Percentiles rank a stretch among this genome's conserved stretches.
Evolutionary conservation across 257 asterid genomes (phyloP).

Genomic region (Capsicum pubescens): DNA sequence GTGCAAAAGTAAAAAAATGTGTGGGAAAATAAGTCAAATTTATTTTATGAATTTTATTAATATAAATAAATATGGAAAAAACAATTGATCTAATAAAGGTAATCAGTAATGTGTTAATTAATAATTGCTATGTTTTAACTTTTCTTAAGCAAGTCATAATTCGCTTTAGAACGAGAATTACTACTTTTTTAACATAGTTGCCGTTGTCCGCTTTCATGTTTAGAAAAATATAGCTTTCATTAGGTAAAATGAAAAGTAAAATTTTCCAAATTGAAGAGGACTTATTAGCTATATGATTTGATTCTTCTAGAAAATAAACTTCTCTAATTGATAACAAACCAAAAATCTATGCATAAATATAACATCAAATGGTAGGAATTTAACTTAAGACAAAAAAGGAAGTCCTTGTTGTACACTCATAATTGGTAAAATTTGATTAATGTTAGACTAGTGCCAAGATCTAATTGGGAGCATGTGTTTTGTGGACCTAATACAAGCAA

Average conservation of each 20-base stretch:
- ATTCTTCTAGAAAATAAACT: constrained; percentile 15
- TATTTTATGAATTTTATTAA: not conserved
- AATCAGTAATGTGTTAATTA: not conserved
- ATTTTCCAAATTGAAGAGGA: constrained; percentile 12
- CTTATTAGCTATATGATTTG: constrained; percentile 24
- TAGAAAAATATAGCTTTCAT: constrained; percentile 26
- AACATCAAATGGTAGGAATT: not conserved
- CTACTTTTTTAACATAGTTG: not conserved
- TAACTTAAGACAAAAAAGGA: not conserved
- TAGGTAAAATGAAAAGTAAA: constrained; percentile 21
- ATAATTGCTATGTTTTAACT: not conserved
- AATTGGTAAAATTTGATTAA: not conserved
- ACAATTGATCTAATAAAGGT: not conserved
- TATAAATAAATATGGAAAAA: not conserved
- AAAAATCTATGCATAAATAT: not conserved
- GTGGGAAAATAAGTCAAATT: not conserved
- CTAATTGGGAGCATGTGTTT: not conserved
- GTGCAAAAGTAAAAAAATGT: not conserved
- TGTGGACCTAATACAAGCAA: not conserved
- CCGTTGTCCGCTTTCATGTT: not conserved
- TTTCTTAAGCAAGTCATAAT: not conserved
- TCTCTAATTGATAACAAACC: not conserved
- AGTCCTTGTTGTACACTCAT: not conserved
- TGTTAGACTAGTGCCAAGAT: not conserved
- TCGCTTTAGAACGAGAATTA: not conserved